Base-by-base conservation (phyloP, 139 green algal species). In the Haematococcus lacustris region DNA sequence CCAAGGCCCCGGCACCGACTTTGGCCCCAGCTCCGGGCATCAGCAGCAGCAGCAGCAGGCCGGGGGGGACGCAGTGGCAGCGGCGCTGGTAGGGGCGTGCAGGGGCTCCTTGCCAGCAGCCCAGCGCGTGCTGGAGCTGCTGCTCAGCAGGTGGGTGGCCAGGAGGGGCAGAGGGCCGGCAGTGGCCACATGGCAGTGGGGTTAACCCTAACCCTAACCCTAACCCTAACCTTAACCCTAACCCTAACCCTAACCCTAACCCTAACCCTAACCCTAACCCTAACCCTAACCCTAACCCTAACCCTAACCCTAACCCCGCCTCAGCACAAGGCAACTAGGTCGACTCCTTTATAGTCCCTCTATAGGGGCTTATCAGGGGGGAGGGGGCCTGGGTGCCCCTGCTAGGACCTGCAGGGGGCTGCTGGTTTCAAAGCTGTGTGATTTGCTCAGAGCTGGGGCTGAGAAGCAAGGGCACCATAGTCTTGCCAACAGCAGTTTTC, bases 51-150 rank as follows among this genome's bases (percentile, higher is more conserved):
- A 21, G 23, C 21, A 53, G 35, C 38, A 64, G 30, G 26, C 40
- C 41, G 51, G 64, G 38, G 50, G 69, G 28, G 71, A 53, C 6
- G 68, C 57, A 21, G 30, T 74, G 3, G 63, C 65, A 30, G 37
- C 23, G 28, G 26, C 64, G 3, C 25, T 77, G 17, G 51, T 75
- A 64, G 9, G 67, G 3, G 69, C 69, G 2, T 67, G 71, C 1
- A 33, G 64, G 34, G 73, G 73, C 78, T 77, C 62, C 30, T 51
- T 73, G 9, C 41, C 61, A 0, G 62, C 73, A 1, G 68, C 76
- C 6, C 77, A 72, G 25, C 77, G 75, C 4, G 66, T 80, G 59
- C 84, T 84, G 51, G 81, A 87, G 75, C 71, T 68, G 40, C 78
- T 87, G 32, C 78, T 87, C 30, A 63, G 25, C 38, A 62, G 71